Conservation (phyloP, 2,329 filamentous ascomycete genomes). For the Sporothrix dimorphospora region DNA sequence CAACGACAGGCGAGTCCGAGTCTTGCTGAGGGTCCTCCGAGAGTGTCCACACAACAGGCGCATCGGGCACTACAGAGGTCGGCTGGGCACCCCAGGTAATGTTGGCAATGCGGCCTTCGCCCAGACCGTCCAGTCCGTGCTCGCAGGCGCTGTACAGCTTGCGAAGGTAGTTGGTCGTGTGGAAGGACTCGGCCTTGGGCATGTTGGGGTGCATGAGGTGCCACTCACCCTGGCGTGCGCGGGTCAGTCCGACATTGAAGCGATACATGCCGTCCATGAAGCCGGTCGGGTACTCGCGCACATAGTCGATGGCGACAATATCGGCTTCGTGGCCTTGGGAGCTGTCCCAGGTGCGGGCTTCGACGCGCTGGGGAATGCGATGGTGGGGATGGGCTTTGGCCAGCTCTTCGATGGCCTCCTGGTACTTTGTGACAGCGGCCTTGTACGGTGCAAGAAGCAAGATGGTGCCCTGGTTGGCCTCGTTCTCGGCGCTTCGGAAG, state of each 20-base stretch:
- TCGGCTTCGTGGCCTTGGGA: slow-evolving; percentile 54
- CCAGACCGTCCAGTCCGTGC: slow-evolving; percentile 16
- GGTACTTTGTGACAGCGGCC: slow-evolving; percentile 44
- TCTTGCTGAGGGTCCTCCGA: background rate
- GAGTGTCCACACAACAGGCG: background rate
- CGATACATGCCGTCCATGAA: slow-evolving; percentile 51
- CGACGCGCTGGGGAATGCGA: slow-evolving; percentile 38
- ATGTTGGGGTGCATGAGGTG: slow-evolving; percentile 50
- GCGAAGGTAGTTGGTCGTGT: slow-evolving; percentile 28
- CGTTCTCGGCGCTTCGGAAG: slow-evolving; percentile 41
- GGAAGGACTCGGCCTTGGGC: slow-evolving; percentile 29
- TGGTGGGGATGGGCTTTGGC: slow-evolving; percentile 37
- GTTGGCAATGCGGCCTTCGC: slow-evolving; percentile 32
- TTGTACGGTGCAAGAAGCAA: slow-evolving; percentile 52
- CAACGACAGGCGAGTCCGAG: background rate
- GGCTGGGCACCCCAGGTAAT: background rate
- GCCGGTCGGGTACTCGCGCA: slow-evolving; percentile 44
- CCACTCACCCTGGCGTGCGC: slow-evolving; percentile 50
- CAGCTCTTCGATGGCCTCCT: slow-evolving; percentile 34
- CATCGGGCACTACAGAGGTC: background rate
- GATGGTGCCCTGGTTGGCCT: slow-evolving; percentile 42
- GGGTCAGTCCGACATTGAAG: slow-evolving; percentile 51
- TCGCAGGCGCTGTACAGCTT: slow-evolving; percentile 33
- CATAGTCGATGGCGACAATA: slow-evolving; percentile 52
- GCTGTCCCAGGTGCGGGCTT: slow-evolving; percentile 50